These are phyloP conservation scores for Ilex aquifolium DNA, from an alignment of 257 asterid species.

Conservation along the genomic window DNA sequence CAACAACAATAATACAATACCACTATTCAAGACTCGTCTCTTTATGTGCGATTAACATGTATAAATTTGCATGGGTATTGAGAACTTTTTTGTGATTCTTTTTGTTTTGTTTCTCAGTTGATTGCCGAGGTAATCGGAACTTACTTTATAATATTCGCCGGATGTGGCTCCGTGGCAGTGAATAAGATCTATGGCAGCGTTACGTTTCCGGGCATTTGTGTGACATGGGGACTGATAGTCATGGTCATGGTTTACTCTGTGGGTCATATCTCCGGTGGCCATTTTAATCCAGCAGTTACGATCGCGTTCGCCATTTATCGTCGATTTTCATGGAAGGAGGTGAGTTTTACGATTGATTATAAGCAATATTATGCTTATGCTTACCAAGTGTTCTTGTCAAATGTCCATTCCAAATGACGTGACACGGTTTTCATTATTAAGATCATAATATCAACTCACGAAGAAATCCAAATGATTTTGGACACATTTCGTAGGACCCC, in stretches of 20 bases:
- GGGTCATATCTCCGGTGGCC: slow-evolving; percentile 88
- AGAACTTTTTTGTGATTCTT: not conserved
- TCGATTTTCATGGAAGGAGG: slow-evolving; percentile 68
- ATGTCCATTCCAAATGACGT: too few relatives aligned
- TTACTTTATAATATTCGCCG: slow-evolving; percentile 57
- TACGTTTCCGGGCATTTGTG: slow-evolving; percentile 63
- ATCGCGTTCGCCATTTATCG: slow-evolving; percentile 44
- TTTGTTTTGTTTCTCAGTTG: slow-evolving; percentile 19
- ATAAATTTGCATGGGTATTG: too few relatives aligned
- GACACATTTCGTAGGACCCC: too few relatives aligned
- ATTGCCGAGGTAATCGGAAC: slow-evolving; percentile 69
- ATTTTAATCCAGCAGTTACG: slow-evolving; percentile 81
- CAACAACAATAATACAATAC: too few relatives aligned
- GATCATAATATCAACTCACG: too few relatives aligned
- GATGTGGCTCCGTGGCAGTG: slow-evolving; percentile 65
- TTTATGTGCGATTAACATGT: too few relatives aligned
- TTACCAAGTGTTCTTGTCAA: too few relatives aligned
- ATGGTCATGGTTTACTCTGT: slow-evolving; percentile 64
- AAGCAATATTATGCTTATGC: too few relatives aligned
- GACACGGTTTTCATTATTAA: too few relatives aligned
- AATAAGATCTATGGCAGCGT: slow-evolving; percentile 50
- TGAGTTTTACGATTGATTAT: not conserved
- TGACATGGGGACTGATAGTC: slow-evolving; percentile 76
- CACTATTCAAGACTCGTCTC: too few relatives aligned
- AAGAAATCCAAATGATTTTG: too few relatives aligned